phyloP scores from a whole-genome alignment of 257 asterid species.

The Solanum sparsipilum region DNA sequence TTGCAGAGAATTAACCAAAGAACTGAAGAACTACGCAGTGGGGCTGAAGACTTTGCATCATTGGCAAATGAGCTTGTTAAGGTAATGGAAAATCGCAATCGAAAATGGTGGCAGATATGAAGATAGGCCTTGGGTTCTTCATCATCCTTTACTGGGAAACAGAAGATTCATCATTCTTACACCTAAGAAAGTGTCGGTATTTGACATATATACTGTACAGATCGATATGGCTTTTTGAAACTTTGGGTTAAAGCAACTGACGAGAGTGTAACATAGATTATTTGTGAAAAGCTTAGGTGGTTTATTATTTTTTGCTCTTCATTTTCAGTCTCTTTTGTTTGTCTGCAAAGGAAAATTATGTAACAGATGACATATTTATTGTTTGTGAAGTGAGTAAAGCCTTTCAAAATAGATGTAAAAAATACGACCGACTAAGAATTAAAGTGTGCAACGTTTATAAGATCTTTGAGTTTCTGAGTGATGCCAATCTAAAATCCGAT shows the following conservation, averaged over 20 bases:
- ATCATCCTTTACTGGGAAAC: not conserved
- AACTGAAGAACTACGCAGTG: constrained; percentile 68
- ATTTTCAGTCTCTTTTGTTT: not conserved
- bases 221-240: not conserved
- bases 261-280: not conserved
- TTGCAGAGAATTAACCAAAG: constrained; percentile 57
- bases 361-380: not conserved
- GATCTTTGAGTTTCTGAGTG: not conserved
- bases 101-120: constrained; percentile 85
- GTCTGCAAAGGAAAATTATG: not conserved
- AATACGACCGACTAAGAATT: not conserved
- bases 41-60: constrained; percentile 86
- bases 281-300: not conserved
- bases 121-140: not conserved
- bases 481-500: not conserved
- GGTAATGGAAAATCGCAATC: constrained; percentile 74
- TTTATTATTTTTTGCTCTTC: not conserved
- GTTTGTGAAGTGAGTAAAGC: not conserved
- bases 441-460: not conserved
- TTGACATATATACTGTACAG: not conserved
- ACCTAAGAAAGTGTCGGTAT: not conserved
- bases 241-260: not conserved
- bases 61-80: constrained; percentile 83
- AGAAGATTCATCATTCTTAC: not conserved
- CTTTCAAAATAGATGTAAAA: not conserved